Conservation (phyloP, 148 eudicot species). For the Vaccinium corymbosum region DNA sequence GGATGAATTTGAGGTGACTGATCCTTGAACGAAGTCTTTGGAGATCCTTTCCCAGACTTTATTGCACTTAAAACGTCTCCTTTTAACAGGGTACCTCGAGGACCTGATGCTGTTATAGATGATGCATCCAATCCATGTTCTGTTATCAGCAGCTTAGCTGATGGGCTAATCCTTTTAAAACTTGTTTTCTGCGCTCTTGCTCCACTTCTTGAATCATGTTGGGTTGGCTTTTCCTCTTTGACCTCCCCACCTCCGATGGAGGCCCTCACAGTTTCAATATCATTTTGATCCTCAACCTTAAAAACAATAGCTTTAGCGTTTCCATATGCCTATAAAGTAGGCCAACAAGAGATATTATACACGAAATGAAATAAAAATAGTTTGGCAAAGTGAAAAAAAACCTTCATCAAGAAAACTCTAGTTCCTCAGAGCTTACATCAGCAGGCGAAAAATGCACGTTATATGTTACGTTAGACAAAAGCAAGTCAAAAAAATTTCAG, state of each 20-base stretch:
- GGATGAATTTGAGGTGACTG: slow-evolving; percentile 36
- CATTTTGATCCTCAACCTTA: slow-evolving; percentile 83
- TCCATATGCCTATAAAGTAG: background rate
- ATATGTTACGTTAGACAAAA: background rate
- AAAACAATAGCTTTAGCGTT: slow-evolving; percentile 20
- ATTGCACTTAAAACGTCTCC: slow-evolving; percentile 88
- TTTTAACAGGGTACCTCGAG: slow-evolving; percentile 85
- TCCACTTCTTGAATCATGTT: slow-evolving; percentile 37
- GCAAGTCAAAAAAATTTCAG: slow-evolving; percentile 1
- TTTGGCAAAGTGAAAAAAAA: background rate
- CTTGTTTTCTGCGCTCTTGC: slow-evolving; percentile 34
- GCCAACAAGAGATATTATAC: background rate
- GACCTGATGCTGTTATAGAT: slow-evolving; percentile 77
- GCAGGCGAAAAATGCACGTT: background rate
- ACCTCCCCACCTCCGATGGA: slow-evolving; percentile 30
- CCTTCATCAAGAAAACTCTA: background rate
- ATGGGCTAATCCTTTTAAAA: slow-evolving; percentile 75
- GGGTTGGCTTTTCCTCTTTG: slow-evolving; percentile 44
- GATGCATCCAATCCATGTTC: slow-evolving; percentile 79
- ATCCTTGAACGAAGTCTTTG: slow-evolving; percentile 35
- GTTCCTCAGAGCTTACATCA: slow-evolving; percentile 2
- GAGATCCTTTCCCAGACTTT: slow-evolving; percentile 67
- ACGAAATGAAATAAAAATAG: background rate
- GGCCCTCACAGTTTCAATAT: slow-evolving; percentile 56
- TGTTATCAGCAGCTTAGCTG: slow-evolving; percentile 75